Conservation (phyloP, 495 filamentous ascomycete genomes). For the Parmelia sp. region DNA sequence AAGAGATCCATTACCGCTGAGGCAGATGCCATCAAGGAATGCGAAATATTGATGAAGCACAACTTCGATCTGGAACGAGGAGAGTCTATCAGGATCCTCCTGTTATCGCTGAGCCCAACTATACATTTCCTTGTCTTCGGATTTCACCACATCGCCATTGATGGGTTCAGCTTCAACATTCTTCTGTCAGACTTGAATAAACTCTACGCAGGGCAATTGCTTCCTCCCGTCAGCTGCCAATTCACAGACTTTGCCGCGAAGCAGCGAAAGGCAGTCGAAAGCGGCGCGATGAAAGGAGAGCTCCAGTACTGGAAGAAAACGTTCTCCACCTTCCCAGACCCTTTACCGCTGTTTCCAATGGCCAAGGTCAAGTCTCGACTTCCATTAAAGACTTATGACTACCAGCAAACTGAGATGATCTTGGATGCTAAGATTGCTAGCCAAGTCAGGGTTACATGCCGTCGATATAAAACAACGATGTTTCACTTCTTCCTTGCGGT, state of each 20-base stretch:
- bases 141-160: conserved; percentile 47
- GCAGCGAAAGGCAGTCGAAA: neutral
- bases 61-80: conserved; percentile 26
- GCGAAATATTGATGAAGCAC: conserved; percentile 12
- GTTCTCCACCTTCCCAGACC: conserved; percentile 19
- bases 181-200: conserved; percentile 37
- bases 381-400: conserved; percentile 1
- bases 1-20: neutral
- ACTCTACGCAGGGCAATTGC: conserved; percentile 30
- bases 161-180: conserved; percentile 39
- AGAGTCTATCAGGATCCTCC: conserved; percentile 21
- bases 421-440: neutral
- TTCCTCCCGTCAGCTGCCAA: conserved; percentile 7
- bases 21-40: conserved; percentile 3
- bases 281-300: conserved; percentile 22
- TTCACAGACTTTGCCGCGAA: neutral
- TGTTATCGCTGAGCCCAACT: conserved; percentile 24
- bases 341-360: conserved; percentile 32
- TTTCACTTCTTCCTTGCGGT: conserved; percentile 44
- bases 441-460: conserved; percentile 10
- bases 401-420: conserved; percentile 1
- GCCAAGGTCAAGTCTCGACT: conserved; percentile 6
- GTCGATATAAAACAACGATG: conserved; percentile 16
- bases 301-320: conserved; percentile 30
- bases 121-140: conserved; percentile 23